Evolutionary conservation across 2,329 filamentous ascomycete genomes (phyloP).

Genomic region (Sclerotinia minor): DNA sequence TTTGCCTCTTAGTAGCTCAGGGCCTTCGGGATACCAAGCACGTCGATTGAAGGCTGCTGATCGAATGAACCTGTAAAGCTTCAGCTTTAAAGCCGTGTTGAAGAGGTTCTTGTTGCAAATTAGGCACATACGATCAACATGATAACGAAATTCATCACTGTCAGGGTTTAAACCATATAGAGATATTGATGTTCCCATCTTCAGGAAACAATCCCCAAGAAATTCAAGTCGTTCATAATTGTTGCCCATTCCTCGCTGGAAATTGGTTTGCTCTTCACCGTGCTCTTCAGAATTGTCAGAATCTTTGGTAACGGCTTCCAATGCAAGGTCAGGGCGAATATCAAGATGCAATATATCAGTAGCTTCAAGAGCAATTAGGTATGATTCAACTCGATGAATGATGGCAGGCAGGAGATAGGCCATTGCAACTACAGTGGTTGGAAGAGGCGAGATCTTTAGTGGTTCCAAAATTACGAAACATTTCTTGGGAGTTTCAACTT

Average conservation of each 20-base stretch:
- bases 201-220: constrained; percentile 88
- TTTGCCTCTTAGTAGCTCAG: constrained; percentile 74
- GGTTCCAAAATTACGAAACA: constrained; percentile 77
- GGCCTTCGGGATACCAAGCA: constrained; percentile 80
- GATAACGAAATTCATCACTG: constrained; percentile 81
- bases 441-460: constrained; percentile 71
- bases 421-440: constrained; percentile 68
- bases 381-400: constrained; percentile 79
- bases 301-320: constrained; percentile 92
- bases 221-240: constrained; percentile 97
- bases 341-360: constrained; percentile 64
- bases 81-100: constrained; percentile 67
- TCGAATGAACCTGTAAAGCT: constrained; percentile 74
- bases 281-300: constrained; percentile 81
- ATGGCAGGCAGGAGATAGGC: constrained; percentile 78
- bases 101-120: constrained; percentile 91
- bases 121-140: constrained; percentile 86
- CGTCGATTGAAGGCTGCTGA: constrained; percentile 77
- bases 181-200: constrained; percentile 91
- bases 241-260: constrained; percentile 82
- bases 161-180: constrained; percentile 75
- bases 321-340: constrained; percentile 66
- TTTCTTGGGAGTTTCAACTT: constrained; percentile 47
- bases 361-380: constrained; percentile 76
- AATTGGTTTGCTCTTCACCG: constrained; percentile 64